Conservation (phyloP, 2,329 filamentous ascomycete genomes). For the Aspergillus fumigatiaffinis region DNA sequence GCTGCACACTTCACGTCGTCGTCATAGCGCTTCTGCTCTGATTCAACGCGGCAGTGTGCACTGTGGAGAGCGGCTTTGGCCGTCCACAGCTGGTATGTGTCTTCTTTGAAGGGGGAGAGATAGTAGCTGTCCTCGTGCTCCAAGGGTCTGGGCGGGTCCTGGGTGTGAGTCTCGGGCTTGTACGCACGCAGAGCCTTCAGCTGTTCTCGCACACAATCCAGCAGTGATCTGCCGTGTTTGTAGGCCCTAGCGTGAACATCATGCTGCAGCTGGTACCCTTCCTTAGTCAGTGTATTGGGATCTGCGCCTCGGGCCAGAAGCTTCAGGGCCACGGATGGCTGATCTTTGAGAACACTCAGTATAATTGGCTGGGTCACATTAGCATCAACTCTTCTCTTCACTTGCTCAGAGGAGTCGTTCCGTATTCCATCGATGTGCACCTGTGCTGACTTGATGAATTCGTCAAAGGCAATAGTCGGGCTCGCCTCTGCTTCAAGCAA, state of each 20-base stretch:
- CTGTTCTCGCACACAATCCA: slow-evolving; percentile 59
- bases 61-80: slow-evolving; percentile 37
- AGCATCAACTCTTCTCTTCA: slow-evolving; percentile 47
- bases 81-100: slow-evolving; percentile 60
- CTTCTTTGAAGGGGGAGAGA: slow-evolving; percentile 47
- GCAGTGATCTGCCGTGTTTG: slow-evolving; percentile 36
- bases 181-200: slow-evolving; percentile 50
- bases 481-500: slow-evolving; percentile 63
- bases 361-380: slow-evolving; percentile 63
- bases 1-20: not conserved
- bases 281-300: slow-evolving; percentile 55
- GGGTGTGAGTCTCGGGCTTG: slow-evolving; percentile 26
- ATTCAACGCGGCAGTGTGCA: slow-evolving; percentile 36
- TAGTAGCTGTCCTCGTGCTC: slow-evolving; percentile 48
- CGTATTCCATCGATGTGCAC: slow-evolving; percentile 5
- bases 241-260: not conserved
- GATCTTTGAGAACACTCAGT: slow-evolving; percentile 51
- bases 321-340: slow-evolving; percentile 51
- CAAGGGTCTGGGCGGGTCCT: slow-evolving; percentile 11
- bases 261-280: slow-evolving; percentile 23
- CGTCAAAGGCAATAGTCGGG: slow-evolving; percentile 56
- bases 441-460: slow-evolving; percentile 30
- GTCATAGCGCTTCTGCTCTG: slow-evolving; percentile 29
- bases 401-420: slow-evolving; percentile 45
- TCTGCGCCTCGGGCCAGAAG: slow-evolving; percentile 64